Evolutionary conservation across 164 flowering plant species (phyloP), one percentile per base, ranked within the genome.

Genomic region (Kalanchoe fedtschenkoi): DNA sequence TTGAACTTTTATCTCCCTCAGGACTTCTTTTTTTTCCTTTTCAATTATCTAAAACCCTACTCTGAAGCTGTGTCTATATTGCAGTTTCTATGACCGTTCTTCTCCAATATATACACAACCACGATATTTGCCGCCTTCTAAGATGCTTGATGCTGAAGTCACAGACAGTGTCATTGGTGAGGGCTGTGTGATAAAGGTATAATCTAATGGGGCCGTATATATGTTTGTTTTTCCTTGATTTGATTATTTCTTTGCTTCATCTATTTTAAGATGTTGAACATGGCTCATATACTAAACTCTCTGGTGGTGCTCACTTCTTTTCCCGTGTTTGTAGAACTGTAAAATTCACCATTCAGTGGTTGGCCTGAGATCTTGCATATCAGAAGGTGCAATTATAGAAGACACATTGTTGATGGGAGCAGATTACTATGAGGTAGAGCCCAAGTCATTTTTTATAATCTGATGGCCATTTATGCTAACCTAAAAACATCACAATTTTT

Each of bases 331-430:
- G 77, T 77, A 90, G 95, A 77, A 71, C 39, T 90, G 95, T 84
- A 77, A 69, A 69, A 85, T 91, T 71, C 80, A 67, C 62, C 78
- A 86, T 2, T 60, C 93, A 5, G 83, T 87, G 10, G 65, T 91
- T 53, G 97, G 97, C 29, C 64, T 76, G 76, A 68, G 88, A 54
- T 74, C 91, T 26, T 75, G 76, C 70, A 66, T 90, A 39, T 74
- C 78, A 51, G 83, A 86, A 30, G 79, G 77, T 19, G 89, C 79
- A 2, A 62, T 75, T 28, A 67, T 88, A 2, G 91, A 91, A 68
- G 93, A 84, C 74, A 79, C 97, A 11, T 74, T 88, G 44, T 64
- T 91, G 63, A 77, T 91, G 84, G 97, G 95, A 16, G 77, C 86
- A 42, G 93, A 88, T 69, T 64, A 70, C 55, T 86, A 81, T 61